Percentiles rank a stretch among this genome's conserved stretches.
Conservation (phyloP, 192 early-diverging fungal species). For the Coemansia javaensis region DNA sequence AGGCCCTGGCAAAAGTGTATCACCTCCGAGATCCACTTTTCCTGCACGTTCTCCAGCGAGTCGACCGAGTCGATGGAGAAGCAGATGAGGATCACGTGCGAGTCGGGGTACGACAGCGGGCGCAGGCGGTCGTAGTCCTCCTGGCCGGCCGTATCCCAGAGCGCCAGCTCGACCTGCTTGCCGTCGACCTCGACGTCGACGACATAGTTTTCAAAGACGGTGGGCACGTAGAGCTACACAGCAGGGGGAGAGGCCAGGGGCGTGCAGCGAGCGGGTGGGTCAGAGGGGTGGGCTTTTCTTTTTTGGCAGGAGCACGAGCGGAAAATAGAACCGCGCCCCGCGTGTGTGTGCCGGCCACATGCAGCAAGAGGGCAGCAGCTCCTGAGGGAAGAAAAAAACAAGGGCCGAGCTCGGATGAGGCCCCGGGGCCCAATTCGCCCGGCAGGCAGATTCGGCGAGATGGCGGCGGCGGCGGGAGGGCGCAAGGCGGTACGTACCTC, state of each 20-base stretch:
- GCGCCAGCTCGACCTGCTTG: slow-evolving; percentile 70
- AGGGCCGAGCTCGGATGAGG: too few relatives aligned
- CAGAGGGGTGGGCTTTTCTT: too few relatives aligned
- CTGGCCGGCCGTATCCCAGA: slow-evolving; percentile 98
- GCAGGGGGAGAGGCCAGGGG: slow-evolving; percentile 6
- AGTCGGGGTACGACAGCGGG: slow-evolving; percentile 86
- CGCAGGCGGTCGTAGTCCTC: slow-evolving; percentile 96
- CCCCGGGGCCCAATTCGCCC: too few relatives aligned
- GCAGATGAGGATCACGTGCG: slow-evolving; percentile 90
- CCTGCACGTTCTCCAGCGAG: slow-evolving; percentile 73
- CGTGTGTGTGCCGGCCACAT: too few relatives aligned
- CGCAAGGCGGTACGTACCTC: slow-evolving; percentile 54
- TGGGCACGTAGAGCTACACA: slow-evolving; percentile 67
- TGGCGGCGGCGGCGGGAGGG: neutral
- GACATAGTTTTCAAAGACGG: slow-evolving; percentile 93
- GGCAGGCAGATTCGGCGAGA: too few relatives aligned
- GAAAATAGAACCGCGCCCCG: too few relatives aligned
- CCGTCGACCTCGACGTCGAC: slow-evolving; percentile 84
- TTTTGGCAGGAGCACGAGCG: too few relatives aligned
- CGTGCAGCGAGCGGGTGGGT: too few relatives aligned
- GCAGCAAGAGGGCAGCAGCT: too few relatives aligned
- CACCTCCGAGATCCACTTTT: slow-evolving; percentile 42
- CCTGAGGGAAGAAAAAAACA: too few relatives aligned
- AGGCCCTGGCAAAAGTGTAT: slow-evolving; percentile 17
- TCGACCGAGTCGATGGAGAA: slow-evolving; percentile 82